Evolutionary conservation across 176 grass and related monocot genomes (phyloP), one percentile per base, ranked within the genome.

Genomic region (Carex kokanica): DNA sequence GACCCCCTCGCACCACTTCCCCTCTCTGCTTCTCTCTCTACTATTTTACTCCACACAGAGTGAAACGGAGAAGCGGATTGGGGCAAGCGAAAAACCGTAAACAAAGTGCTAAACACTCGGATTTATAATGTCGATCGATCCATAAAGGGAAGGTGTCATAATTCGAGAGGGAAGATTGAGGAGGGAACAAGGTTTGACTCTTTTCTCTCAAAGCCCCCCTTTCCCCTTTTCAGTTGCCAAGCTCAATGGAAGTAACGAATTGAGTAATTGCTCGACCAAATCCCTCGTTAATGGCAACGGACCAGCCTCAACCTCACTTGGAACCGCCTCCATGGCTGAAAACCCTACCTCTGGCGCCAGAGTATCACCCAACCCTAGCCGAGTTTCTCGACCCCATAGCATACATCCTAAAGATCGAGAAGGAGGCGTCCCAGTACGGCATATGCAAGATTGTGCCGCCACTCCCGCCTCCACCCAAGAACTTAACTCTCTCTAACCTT

Each of bases 391-490:
- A 99, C 91, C 97, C 97, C 55, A 89, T 99, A 85, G 91, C 91
- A 75, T 99, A 91, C 85, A 95, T 99, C 86, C 86, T 99, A 84
- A 95, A 91, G 85, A 99, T 99, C 91, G 93, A 95, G 85, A 81
- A 85, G 81, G 93, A 92, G 85, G 97, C 97, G 15, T 93, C 93
- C 21, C 86, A 88, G 74, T 99, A 92, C 71, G 97, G 97, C 83
- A 99, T 99, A 91, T 99, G 97, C 88, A 99, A 96, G 89, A 93
- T 99, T 91, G 91, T 96, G 17, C 93, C 97, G 8, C 93, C 97
- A 18, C 80, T 93, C 56, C 86, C 97, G 38, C 34, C 85, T 6
- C 91, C 93, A 16, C 80, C 91, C 31, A 89, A 84, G 69, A 90
- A 88, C 78, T 87, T 89, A 31, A 89, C 91, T 21, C 23, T 99